These are phyloP conservation scores for Mariannaea sp. DNA, from an alignment of 2,329 filamentous ascomycete genomes.

Conservation along the genomic window DNA sequence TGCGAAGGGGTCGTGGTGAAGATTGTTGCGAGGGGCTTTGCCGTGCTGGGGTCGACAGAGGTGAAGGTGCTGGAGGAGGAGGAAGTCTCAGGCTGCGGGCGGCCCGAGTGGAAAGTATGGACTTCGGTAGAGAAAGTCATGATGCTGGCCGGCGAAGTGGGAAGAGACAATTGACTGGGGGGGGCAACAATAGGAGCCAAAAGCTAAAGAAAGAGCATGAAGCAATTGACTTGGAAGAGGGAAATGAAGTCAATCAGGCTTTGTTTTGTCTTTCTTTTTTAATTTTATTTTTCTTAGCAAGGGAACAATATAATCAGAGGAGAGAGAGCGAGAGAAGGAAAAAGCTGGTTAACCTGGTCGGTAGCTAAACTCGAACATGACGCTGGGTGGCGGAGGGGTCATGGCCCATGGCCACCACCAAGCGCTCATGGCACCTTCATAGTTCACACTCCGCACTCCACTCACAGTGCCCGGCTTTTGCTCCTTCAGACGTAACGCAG, in stretches of 20 bases:
- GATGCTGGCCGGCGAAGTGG: slow-evolving; percentile 19
- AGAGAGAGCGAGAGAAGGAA: not conserved
- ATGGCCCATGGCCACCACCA: not conserved
- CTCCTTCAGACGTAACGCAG: not conserved
- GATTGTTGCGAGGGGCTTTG: slow-evolving; percentile 70
- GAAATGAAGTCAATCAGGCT: not conserved
- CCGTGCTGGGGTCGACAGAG: slow-evolving; percentile 75
- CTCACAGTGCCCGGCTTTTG: not conserved
- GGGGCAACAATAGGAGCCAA: not conserved
- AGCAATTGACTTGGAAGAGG: not conserved
- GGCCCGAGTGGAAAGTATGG: slow-evolving; percentile 78
- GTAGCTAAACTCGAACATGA: slow-evolving; percentile 4
- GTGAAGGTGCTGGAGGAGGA: slow-evolving; percentile 67
- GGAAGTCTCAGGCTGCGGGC: slow-evolving; percentile 61
- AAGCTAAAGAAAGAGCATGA: not conserved
- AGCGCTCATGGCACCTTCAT: not conserved
- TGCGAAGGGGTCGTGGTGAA: slow-evolving; percentile 69
- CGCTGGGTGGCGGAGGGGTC: slow-evolving; percentile 9
- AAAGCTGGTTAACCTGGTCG: not conserved
- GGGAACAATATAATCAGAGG: too few relatives aligned
- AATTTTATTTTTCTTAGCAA: too few relatives aligned
- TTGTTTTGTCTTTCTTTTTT: too few relatives aligned
- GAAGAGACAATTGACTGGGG: not conserved
- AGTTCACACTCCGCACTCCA: too few relatives aligned
- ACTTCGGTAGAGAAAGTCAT: slow-evolving; percentile 47